These are phyloP conservation scores for Sphagnum tenellum DNA, from an alignment of 225 moss, liverwort and hornwort species.

Conservation along the genomic window DNA sequence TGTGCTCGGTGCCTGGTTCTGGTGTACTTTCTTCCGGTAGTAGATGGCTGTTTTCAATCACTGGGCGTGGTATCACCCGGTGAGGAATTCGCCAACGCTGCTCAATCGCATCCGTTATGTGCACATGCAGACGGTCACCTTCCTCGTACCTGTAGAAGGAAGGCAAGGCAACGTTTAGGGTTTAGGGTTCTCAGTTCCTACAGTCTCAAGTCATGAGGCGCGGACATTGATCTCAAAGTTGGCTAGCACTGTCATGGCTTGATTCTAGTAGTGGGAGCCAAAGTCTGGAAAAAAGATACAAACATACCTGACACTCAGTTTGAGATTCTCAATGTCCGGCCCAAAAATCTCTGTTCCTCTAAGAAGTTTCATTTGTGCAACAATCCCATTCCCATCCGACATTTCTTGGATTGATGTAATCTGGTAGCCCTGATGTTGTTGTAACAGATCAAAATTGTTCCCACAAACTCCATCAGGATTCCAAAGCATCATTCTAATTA, in stretches of 20 bases:
- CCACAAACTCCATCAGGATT: too few relatives aligned
- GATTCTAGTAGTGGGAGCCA: background rate
- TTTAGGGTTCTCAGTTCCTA: too few relatives aligned
- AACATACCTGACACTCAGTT: conserved; percentile 36
- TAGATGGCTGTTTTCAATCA: conserved; percentile 4
- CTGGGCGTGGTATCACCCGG: conserved; percentile 29
- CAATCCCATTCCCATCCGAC: conserved; percentile 23
- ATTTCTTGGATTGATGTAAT: conserved; percentile 31
- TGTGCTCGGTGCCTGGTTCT: too few relatives aligned
- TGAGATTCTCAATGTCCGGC: conserved; percentile 31
- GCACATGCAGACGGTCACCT: conserved; percentile 36
- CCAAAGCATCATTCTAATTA: too few relatives aligned
- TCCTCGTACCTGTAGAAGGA: conserved; percentile 27
- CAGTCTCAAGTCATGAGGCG: background rate
- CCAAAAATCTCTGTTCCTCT: conserved; percentile 25
- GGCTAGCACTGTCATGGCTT: too few relatives aligned
- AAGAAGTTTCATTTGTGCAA: conserved; percentile 45
- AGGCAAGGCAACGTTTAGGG: background rate
- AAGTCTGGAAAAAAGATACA: background rate
- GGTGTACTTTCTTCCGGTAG: too few relatives aligned
- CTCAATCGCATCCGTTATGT: conserved; percentile 31
- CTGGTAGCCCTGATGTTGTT: conserved; percentile 24
- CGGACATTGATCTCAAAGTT: background rate
- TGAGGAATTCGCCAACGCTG: conserved; percentile 35
- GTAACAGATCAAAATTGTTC: too few relatives aligned